phyloP scores from a whole-genome alignment of 176 grass and related monocot genomes.

The Chloris gayana region DNA sequence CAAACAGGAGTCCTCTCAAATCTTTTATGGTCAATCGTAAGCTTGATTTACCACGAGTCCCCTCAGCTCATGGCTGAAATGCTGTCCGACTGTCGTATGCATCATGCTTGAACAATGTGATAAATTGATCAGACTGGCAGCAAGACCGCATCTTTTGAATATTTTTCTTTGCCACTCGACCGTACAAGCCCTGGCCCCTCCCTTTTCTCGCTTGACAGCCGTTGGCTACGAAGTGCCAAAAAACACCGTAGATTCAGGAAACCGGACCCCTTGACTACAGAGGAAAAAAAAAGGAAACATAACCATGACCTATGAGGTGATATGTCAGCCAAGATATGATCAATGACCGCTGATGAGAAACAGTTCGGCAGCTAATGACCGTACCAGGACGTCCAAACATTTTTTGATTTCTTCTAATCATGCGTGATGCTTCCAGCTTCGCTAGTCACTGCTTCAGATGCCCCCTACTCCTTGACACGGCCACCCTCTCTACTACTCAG shows the following conservation, averaged over 20 bases:
- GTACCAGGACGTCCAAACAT: slow-evolving; percentile 6
- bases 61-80: neutral
- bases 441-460: slow-evolving; percentile 37
- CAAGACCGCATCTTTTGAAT: too few relatives aligned
- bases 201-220: neutral
- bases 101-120: slow-evolving; percentile 1
- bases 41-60: neutral
- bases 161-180: too few relatives aligned
- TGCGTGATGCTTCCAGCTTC: slow-evolving; percentile 25
- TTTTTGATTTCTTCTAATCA: slow-evolving; percentile 5
- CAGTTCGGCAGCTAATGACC: slow-evolving; percentile 28
- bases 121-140: neutral
- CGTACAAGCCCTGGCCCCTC: neutral
- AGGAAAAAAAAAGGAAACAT: slow-evolving; percentile 10
- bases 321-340: slow-evolving; percentile 31
- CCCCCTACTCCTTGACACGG: slow-evolving; percentile 26
- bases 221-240: slow-evolving; percentile 18
- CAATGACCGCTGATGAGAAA: slow-evolving; percentile 27
- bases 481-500: neutral
- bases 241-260: slow-evolving; percentile 30
- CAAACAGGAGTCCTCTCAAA: neutral
- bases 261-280: neutral
- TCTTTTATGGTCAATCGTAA: neutral
- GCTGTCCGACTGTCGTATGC: neutral
- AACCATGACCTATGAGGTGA: neutral